phyloP scores from a whole-genome alignment of 164 flowering plant species.

The Aristolochia californica region DNA sequence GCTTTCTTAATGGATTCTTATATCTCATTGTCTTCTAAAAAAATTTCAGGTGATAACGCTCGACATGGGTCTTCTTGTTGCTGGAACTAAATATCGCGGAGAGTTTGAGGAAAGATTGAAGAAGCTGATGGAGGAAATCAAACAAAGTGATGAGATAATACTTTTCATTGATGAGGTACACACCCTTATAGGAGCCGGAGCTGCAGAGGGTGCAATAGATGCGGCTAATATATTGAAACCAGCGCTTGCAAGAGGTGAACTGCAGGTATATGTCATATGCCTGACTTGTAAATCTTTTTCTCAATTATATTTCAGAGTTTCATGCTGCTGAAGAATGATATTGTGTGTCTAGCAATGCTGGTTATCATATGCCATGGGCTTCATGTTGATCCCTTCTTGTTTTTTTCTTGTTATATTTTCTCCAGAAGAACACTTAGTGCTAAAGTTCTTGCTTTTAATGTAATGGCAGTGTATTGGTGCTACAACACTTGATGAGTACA shows the following conservation, averaged over 20 bases:
- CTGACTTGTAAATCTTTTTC: not conserved
- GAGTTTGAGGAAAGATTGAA: constrained; percentile 95
- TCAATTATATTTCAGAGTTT: not conserved
- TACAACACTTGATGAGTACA: constrained; percentile 91
- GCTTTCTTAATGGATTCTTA: no score
- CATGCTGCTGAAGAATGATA: not conserved
- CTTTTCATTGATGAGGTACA: constrained; percentile 97
- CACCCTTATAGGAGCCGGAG: constrained; percentile 95
- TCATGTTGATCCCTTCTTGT: not conserved
- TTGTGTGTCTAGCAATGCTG: no score
- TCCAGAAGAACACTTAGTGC: not conserved
- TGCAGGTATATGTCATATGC: constrained; percentile 42
- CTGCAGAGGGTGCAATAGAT: constrained; percentile 97
- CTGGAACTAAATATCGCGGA: constrained; percentile 96
- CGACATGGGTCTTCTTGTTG: constrained; percentile 95
- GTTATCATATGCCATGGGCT: no score
- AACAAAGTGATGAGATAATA: constrained; percentile 87
- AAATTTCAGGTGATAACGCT: constrained; percentile 86
- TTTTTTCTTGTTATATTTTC: not conserved
- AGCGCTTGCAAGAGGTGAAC: constrained; percentile 96
- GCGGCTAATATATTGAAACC: constrained; percentile 98
- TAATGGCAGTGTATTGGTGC: constrained; percentile 82
- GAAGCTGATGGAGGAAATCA: constrained; percentile 93
- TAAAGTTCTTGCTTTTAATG: not conserved
- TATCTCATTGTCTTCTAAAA: not conserved